Evolutionary conservation across 805 yeast genomes (phyloP), one percentile per base, ranked within the genome.

Genomic region (Ogataea paradorogensis): DNA sequence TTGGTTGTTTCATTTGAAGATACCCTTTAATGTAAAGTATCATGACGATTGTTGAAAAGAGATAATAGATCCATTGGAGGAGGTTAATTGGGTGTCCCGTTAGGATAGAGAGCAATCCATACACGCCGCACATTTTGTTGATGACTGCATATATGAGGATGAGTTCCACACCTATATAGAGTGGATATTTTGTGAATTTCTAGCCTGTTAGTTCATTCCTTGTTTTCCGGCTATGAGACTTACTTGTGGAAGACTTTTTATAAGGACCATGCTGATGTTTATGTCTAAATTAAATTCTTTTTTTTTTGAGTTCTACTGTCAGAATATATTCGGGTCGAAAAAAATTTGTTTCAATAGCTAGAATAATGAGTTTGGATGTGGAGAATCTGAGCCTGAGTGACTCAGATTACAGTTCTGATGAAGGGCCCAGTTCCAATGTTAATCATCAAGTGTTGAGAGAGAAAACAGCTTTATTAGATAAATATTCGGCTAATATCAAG

Each of bases 51-150:
- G 85, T 66, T 3, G 95, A 82, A 43, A 82, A 59, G 13, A 83
- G 51, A 60, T 90, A 88, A 49, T 81, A 78, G 1, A 84, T 43
- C 93, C 96, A 85, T 58, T 91, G 97, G 65, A 84, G 67, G 45
- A 81, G 75, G 44, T 80, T 81, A 40, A 90, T 70, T 2, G 93
- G 93, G 56, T 90, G 96, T 1, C 96, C 93, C 0, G 97, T 90
- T 55, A 91, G 74, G 18, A 91, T 61, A 1, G 97, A 89, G 15
- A 89, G 66, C 25, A 91, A 67, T 21, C 97, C 99, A 61, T 83
- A 91, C 15, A 80, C 69, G 8, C 98, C 96, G 43, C 95, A 80
- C 50, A 90, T 86, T 59, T 90, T 90, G 67, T 91, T 91, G 47
- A 90, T 71, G 26, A 89, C 74, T 11, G 90, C 84, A 26, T 85